These are phyloP conservation scores for Jamesozyma gamospora DNA, from an alignment of 805 yeast species.

Conservation along the genomic window DNA sequence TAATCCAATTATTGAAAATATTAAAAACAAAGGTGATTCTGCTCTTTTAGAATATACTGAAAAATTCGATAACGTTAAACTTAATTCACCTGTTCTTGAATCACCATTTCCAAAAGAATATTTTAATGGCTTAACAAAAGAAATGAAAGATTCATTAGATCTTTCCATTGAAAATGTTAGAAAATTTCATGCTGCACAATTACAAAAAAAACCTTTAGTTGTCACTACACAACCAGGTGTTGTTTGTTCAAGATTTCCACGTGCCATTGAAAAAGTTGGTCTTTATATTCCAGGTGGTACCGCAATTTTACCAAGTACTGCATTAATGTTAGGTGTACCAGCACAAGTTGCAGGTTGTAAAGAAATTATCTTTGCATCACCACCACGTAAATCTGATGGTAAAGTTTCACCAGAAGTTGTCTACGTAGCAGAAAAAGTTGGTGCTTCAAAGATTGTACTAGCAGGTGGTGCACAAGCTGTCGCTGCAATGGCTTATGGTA, in stretches of 20 bases:
- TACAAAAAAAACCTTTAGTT: conserved; percentile 56
- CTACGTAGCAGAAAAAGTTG: conserved; percentile 92
- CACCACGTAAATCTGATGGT: conserved; percentile 83
- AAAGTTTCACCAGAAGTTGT: conserved; percentile 93
- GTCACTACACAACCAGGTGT: conserved; percentile 96
- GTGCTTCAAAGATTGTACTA: conserved; percentile 79
- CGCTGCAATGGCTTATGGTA: conserved; percentile 98
- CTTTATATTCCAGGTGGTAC: conserved; percentile 98
- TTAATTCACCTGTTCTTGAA: conserved; percentile 59
- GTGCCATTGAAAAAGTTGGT: conserved; percentile 92
- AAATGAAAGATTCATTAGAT: conserved; percentile 76
- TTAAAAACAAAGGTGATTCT: conserved; percentile 67
- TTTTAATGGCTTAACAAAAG: conserved; percentile 63
- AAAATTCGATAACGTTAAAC: conserved; percentile 78
- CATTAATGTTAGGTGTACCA: conserved; percentile 97
- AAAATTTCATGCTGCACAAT: conserved; percentile 90
- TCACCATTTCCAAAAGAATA: conserved; percentile 82
- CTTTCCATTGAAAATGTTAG: conserved; percentile 79
- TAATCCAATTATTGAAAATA: conserved; percentile 76
- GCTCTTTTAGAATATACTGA: conserved; percentile 85
- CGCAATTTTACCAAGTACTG: conserved; percentile 95
- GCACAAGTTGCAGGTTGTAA: conserved; percentile 96
- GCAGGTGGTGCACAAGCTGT: conserved; percentile 99
- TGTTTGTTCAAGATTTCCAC: conserved; percentile 83
- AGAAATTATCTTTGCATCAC: conserved; percentile 87